Evolutionary conservation across 495 filamentous ascomycete genomes (phyloP).

Genomic region (Xylona heveae): DNA sequence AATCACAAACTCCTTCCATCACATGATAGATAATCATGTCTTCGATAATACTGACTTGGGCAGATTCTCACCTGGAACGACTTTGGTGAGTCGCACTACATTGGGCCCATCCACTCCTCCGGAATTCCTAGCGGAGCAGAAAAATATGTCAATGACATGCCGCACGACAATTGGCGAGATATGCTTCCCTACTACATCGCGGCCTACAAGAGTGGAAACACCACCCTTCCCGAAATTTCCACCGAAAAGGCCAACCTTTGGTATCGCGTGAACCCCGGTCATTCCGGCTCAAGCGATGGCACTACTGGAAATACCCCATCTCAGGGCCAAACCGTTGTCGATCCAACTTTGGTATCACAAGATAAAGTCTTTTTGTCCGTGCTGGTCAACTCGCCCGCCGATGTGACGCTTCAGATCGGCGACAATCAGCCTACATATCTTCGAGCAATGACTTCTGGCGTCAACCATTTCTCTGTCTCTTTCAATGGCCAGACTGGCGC

Average conservation of each 20-base stretch:
- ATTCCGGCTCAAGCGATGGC: conserved; percentile 14
- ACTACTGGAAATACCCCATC: conserved; percentile 19
- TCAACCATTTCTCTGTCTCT: conserved; percentile 28
- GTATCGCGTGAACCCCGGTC: conserved; percentile 33
- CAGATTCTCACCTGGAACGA: conserved; percentile 47
- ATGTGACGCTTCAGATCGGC: conserved; percentile 30
- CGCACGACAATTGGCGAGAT: conserved; percentile 32
- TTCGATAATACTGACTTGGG: too few relatives aligned
- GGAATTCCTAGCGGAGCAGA: conserved; percentile 25
- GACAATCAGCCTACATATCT: too few relatives aligned
- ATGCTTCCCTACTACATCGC: conserved; percentile 36
- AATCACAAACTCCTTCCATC: too few relatives aligned
- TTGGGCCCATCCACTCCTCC: conserved; percentile 27
- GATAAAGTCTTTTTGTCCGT: conserved; percentile 21
- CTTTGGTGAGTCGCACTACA: conserved; percentile 57
- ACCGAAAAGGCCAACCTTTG: conserved; percentile 34
- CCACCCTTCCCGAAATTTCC: conserved; percentile 17
- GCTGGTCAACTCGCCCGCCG: conserved; percentile 10
- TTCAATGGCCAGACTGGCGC: conserved; percentile 27
- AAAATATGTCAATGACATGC: conserved; percentile 24
- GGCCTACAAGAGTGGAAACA: conserved; percentile 7
- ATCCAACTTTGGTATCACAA: conserved; percentile 10
- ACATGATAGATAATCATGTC: too few relatives aligned
- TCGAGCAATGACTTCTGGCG: conserved; percentile 18
- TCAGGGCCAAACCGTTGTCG: conserved; percentile 8